Base-by-base conservation (phyloP, 2,329 filamentous ascomycete genomes). In the Diaporthe caulivora region DNA sequence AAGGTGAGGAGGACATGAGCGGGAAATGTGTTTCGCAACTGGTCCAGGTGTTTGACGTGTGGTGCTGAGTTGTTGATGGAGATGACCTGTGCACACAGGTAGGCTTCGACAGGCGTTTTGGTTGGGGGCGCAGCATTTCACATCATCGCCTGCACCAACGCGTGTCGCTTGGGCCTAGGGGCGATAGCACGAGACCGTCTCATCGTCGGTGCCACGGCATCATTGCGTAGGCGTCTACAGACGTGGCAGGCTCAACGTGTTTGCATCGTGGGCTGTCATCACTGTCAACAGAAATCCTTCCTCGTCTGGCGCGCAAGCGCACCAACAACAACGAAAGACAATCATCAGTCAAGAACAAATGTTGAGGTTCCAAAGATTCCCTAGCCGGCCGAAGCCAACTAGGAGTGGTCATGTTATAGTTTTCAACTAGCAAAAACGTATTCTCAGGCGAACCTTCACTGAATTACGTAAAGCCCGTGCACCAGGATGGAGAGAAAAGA, bases 391-490 rank as follows among this genome's bases (percentile, higher is more conserved):
- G 86, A 88, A 89, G 88, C 92, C 90, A 90, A 88, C 79, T 85
- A 88, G 87, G 87, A 95, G 93, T 88, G 88, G 93, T 94, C 92
- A 93, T 90, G 88, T 87, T 88, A 87, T 93, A 94, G 92, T 93
- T 94, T 93, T 93, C 92, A 94, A 94, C 92, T 93, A 94, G 93
- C 93, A 94, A 94, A 93, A 94, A 94, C 89, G 89, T 89, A 89
- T 90, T 91, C 92, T 95, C 93, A 91, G 93, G 94, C 91, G 89
- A 91, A 92, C 94, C 93, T 91, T 95, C 93, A 95, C 91, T 92
- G 92, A 90, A 90, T 92, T 89, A 89, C 91, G 89, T 94, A 93
- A 92, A 90, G 92, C 93, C 92, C 91, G 85, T 92, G 91, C 91
- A 92, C 90, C 87, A 82, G 86, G 88, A 91, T 90, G 84, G 79